Base-by-base conservation (phyloP, 108 stramenopile species). In the Skeletonema marinoi region DNA sequence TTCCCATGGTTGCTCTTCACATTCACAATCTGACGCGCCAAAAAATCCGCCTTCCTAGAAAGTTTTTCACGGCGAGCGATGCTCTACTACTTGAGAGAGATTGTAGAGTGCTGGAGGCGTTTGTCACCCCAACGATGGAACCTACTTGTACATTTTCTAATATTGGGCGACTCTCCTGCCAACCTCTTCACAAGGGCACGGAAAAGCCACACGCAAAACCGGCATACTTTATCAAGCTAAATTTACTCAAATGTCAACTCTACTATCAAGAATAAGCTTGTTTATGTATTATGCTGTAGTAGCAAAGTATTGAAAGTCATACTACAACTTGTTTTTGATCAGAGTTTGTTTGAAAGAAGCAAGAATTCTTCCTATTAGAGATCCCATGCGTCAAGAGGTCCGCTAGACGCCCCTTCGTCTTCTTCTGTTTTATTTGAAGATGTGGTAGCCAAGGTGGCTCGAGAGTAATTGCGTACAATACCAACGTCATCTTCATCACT, bases 341-440 rank as follows among this genome's bases (percentile, higher is more conserved):
- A 51, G 19, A 51, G 19, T n/a, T 56, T 56, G 19, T 56, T 56
- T 21, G 25, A 56, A 29, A 56, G 25, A 56, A 56, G n/a, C 54
- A 16, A 56, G 29, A 25, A 12, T 6, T 56, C 54, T 56, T 64
- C 63, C 16, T 60, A 51, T 73, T 80, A 92, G 13, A 92, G 78
- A 72, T 92, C 90, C 90, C 90, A 92, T 10, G 87, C 90, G 61
- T 92, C 90, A 16, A 81, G 72, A 33, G 90, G 87, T n/a, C 75
- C 87, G 72, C 75, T 85, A 35, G 80, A 66, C 21, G 65, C 35
- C 39, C 60, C 80, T 42, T 77, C 87, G 8, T 71, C 77, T 54
- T 66, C 77, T 19, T 77, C 63, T 32, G 36, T 51, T 17, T 71
- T 68, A 14, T 66, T 68, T 25, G 87, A 87, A 7, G 88, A 51